Evolutionary conservation across 2,329 filamentous ascomycete species (phyloP), one percentile per base, ranked within the genome.

Genomic region (Cercospora sojina): DNA sequence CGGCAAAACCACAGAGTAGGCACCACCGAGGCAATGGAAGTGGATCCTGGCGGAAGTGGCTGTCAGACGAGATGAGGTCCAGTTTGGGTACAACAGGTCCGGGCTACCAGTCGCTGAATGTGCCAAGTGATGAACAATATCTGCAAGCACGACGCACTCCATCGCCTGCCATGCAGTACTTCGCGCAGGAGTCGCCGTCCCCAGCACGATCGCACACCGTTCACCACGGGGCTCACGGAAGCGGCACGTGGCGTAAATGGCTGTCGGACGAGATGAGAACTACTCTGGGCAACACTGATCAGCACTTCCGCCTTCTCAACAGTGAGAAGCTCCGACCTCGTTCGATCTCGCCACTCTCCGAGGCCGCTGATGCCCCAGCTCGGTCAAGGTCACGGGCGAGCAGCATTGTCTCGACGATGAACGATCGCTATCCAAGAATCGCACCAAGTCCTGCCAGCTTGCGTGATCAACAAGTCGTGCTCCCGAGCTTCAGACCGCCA

Each of bases 21-120:
- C 62, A 58, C 27, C 62, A 64, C 25, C 65, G 61, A 27, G 65
- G 65, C 8, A 23, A 75, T 70, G 59, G 78, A 72, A 82, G 81
- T 69, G 73, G 74, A 31, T 81, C 83, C 41, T 83, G 82, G 82
- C 80, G 79, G 35, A 76, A 76, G 10, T 83, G 82, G 82, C 71
- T 83, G 2, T 80, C 79, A 2, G 77, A 79, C 59, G 81, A 83
- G 67, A 77, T 83, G 25, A 77, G 76, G 1, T 77, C 78, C 12
- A 76, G 62, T 12, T 32, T 67, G 25, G 66, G 66, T 10, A 56
- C 29, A 6, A 43, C 25, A 13, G 66, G 61, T 5, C 59, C 59
- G 27, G 38, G 55, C 7, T 62, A 59, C 27, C 62, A 62, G 31
- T 55, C 60, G 4, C 32, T 62, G 31, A 62, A 31, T 20, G 60